Percentiles rank a stretch among this genome's conserved stretches.
These are phyloP conservation scores for Marchantia paleacea DNA, from an alignment of 225 moss, liverwort and hornwort genomes.

Conservation along the genomic window DNA sequence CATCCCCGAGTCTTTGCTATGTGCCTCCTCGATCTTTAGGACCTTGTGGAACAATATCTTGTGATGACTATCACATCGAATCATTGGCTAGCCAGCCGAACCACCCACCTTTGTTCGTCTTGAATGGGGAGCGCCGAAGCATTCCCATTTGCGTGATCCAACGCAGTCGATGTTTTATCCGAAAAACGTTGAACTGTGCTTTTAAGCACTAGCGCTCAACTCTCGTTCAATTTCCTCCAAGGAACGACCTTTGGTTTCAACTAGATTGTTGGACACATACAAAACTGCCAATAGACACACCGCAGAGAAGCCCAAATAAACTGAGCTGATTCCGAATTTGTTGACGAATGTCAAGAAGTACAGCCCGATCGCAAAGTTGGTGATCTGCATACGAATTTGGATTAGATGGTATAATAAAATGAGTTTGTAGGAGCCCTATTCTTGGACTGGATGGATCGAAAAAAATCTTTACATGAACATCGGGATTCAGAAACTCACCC, in stretches of 20 bases:
- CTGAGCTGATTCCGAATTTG: constrained; percentile 81
- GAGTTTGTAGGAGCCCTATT: no score
- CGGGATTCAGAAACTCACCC: constrained; percentile 46
- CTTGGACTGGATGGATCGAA: not conserved
- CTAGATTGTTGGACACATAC: constrained; percentile 66
- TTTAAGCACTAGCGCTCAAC: constrained; percentile 62
- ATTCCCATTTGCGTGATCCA: not conserved
- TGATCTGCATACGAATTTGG: constrained; percentile 42
- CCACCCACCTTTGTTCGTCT: not conserved
- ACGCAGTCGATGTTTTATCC: not conserved
- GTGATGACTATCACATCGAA: not conserved
- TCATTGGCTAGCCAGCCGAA: constrained; percentile 14
- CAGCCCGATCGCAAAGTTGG: constrained; percentile 82
- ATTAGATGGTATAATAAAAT: not conserved
- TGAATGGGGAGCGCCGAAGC: not conserved
- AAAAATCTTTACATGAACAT: not conserved
- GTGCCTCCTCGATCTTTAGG: constrained; percentile 2
- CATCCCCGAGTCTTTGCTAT: not conserved
- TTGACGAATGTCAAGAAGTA: constrained; percentile 77
- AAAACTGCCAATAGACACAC: constrained; percentile 69
- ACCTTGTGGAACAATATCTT: not conserved
- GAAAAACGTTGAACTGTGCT: not conserved
- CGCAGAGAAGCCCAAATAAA: constrained; percentile 74
- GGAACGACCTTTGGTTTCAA: constrained; percentile 95
- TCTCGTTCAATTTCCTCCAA: constrained; percentile 95